Percentiles rank a stretch among this genome's conserved stretches.
phyloP scores from a whole-genome alignment of 305 asterid genomes.

The Fraxinus paxiana region DNA sequence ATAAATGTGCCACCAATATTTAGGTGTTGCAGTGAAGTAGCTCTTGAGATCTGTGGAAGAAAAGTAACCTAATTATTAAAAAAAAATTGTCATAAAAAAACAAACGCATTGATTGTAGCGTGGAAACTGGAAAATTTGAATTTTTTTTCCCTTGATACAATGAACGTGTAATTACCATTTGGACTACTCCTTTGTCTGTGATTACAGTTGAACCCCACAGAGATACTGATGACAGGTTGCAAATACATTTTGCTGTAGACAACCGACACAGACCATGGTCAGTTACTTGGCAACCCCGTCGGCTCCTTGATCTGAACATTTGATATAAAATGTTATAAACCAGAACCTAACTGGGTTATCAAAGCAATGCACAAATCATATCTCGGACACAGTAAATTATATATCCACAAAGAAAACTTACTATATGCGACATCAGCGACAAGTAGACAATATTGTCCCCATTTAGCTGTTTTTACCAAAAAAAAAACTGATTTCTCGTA shows the following conservation, averaged over 20 bases:
- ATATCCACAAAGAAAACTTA: neutral
- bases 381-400: slow-evolving; percentile 5
- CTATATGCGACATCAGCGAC: neutral
- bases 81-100: neutral
- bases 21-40: slow-evolving; percentile 69
- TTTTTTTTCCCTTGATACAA: neutral
- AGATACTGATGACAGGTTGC: slow-evolving; percentile 68
- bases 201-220: slow-evolving; percentile 84
- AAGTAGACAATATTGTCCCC: neutral
- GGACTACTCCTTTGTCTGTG: slow-evolving; percentile 74
- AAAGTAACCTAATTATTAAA: neutral
- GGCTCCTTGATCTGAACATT: slow-evolving; percentile 68
- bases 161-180: slow-evolving; percentile 40
- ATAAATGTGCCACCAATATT: slow-evolving; percentile 87
- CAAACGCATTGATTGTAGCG: neutral
- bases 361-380: neutral
- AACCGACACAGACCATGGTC: slow-evolving; percentile 68
- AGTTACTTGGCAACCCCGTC: slow-evolving; percentile 90
- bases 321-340: neutral
- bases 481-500: neutral
- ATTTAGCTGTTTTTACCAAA: neutral
- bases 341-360: neutral
- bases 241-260: slow-evolving; percentile 66
- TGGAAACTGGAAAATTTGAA: too few species aligned
- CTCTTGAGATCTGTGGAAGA: slow-evolving; percentile 53